These are phyloP conservation scores for Solanum medicagineum DNA, from an alignment of 257 asterid genomes.

Conservation along the genomic window DNA sequence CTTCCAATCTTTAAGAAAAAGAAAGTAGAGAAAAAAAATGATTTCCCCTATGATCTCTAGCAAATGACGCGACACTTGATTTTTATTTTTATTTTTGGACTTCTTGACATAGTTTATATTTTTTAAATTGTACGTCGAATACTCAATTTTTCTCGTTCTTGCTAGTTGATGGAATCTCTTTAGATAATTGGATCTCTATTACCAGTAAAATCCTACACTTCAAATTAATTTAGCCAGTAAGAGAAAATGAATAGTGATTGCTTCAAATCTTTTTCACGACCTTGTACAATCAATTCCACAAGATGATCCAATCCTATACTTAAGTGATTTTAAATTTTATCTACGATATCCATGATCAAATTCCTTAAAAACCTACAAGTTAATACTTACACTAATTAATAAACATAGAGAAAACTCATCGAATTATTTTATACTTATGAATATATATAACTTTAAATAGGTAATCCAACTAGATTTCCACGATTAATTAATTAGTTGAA, in stretches of 20 bases:
- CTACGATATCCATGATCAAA: not conserved
- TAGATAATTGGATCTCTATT: too few relatives aligned
- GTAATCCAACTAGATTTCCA: not conserved
- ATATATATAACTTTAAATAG: too few relatives aligned
- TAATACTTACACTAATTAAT: not conserved
- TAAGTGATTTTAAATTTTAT: not conserved
- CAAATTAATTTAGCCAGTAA: too few relatives aligned
- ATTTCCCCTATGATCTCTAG: not conserved
- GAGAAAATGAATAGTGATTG: too few relatives aligned
- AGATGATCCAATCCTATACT: too few relatives aligned
- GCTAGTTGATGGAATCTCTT: too few relatives aligned
- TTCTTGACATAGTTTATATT: too few relatives aligned
- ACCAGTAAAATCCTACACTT: too few relatives aligned
- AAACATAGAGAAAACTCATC: not conserved
- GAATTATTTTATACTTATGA: not conserved
- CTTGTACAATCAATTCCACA: not conserved
- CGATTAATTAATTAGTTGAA: not conserved
- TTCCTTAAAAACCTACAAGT: not conserved
- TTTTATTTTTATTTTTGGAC: too few relatives aligned
- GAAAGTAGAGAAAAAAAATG: not conserved
- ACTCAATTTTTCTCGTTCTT: too few relatives aligned
- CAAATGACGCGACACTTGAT: not conserved
- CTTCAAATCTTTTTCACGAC: too few relatives aligned
- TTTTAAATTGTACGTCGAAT: too few relatives aligned
- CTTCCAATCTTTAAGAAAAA: not conserved